phyloP scores from a whole-genome alignment of 495 filamentous ascomycete genomes.

The Annulohypoxylon maeteangense region DNA sequence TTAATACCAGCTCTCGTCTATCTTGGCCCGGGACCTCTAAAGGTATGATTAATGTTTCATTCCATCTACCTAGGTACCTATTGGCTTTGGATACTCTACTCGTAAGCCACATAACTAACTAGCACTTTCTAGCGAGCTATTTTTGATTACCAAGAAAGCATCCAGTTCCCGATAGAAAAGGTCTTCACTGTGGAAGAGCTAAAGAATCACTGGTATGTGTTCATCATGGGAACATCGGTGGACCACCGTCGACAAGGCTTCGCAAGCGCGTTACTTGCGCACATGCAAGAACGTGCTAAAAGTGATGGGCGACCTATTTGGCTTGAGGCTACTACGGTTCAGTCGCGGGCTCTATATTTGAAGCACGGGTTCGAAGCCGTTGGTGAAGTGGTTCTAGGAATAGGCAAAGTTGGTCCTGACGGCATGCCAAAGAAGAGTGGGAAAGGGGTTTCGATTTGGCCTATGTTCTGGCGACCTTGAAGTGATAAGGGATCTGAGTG shows the following conservation, averaged over 20 bases:
- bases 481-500: not conserved
- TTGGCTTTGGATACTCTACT: too few species aligned
- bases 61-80: not conserved
- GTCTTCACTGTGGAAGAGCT: not conserved
- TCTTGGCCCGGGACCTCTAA: not conserved
- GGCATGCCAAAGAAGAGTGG: not conserved
- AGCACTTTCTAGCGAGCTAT: not conserved
- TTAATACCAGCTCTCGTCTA: not conserved
- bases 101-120: not conserved
- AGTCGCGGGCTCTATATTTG: not conserved
- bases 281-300: not conserved
- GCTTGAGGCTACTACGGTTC: not conserved
- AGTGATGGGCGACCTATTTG: not conserved
- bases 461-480: not conserved
- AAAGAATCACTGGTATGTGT: not conserved
- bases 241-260: not conserved
- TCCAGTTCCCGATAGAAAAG: not conserved
- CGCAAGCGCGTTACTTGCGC: not conserved
- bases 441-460: not conserved
- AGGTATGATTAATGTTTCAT: not conserved
- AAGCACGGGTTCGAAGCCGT: not conserved
- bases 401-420: not conserved
- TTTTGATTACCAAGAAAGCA: not conserved
- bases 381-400: not conserved
- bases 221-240: not conserved